Evolutionary conservation across 192 early-diverging fungal species (phyloP).

Genomic region (Coemansia sp.): DNA sequence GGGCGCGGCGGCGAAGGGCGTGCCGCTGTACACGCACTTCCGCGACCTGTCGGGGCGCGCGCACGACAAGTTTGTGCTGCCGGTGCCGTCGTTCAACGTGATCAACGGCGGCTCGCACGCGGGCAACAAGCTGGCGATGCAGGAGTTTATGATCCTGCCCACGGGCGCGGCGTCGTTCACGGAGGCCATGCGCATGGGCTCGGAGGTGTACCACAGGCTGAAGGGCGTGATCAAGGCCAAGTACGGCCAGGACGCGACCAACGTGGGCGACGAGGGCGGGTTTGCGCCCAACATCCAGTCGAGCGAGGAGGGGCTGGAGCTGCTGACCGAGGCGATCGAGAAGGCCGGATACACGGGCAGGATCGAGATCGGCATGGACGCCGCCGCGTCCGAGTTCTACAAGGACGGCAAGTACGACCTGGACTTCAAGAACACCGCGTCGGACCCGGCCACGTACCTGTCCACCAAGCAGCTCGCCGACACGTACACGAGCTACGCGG

Average conservation of each 20-base stretch:
- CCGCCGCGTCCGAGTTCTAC: slow-evolving; percentile 98
- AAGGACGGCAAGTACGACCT: slow-evolving; percentile 96
- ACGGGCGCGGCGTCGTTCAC: slow-evolving; percentile 89
- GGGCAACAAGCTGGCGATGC: slow-evolving; percentile 99
- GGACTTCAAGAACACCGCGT: slow-evolving; percentile 93
- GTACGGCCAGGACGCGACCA: slow-evolving; percentile 98
- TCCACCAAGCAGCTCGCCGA: slow-evolving; percentile 77
- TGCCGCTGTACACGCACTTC: slow-evolving; percentile 95
- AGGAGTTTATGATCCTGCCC: slow-evolving; percentile 99
- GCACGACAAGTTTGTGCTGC: slow-evolving; percentile 86
- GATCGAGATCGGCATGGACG: slow-evolving; percentile 96
- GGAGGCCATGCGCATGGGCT: slow-evolving; percentile 97
- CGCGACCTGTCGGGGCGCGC: slow-evolving; percentile 78
- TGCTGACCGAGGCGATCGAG: slow-evolving; percentile 85
- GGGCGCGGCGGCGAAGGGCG: slow-evolving; percentile 89
- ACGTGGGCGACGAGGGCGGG: slow-evolving; percentile 99
- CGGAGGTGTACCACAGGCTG: slow-evolving; percentile 95
- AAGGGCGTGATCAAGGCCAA: slow-evolving; percentile 98
- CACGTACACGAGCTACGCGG: slow-evolving; percentile 79
- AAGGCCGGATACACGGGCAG: slow-evolving; percentile 96
- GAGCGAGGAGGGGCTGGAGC: slow-evolving; percentile 92
- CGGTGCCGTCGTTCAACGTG: slow-evolving; percentile 97
- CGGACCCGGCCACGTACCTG: slow-evolving; percentile 71
- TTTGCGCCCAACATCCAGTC: slow-evolving; percentile 99
- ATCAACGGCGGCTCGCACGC: slow-evolving; percentile 99